Evolutionary conservation across 2,329 filamentous ascomycete species (phyloP).

Genomic region (Bipolaris victoriae): DNA sequence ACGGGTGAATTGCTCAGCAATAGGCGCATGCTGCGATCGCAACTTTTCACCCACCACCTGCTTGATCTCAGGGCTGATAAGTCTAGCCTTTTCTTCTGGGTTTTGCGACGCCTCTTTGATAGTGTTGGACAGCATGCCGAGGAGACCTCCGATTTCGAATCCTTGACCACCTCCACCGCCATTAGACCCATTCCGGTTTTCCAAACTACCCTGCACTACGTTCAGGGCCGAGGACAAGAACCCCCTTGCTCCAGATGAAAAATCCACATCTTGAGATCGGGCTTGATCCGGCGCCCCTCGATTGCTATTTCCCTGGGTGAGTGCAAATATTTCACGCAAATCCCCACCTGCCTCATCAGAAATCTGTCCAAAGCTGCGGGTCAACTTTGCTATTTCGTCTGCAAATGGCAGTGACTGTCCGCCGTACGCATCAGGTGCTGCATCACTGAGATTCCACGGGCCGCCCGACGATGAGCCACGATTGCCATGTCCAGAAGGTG

Average conservation of each 20-base stretch:
- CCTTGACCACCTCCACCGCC: conserved; percentile 17
- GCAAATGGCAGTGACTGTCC: conserved; percentile 39
- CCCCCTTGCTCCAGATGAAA: conserved; percentile 27
- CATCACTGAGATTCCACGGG: conserved; percentile 33
- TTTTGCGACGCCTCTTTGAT: conserved; percentile 38
- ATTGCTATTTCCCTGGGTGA: conserved; percentile 29
- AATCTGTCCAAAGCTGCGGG: conserved; percentile 37
- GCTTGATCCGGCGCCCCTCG: conserved; percentile 16
- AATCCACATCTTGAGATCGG: conserved; percentile 24
- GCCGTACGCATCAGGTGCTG: conserved; percentile 38
- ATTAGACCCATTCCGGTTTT: conserved; percentile 18
- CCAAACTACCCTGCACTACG: conserved; percentile 34
- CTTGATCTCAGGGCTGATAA: conserved; percentile 43
- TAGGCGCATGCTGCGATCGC: conserved; percentile 33
- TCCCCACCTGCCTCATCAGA: conserved; percentile 37
- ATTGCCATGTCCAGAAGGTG: conserved; percentile 18
- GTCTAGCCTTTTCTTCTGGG: conserved; percentile 37
- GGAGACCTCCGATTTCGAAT: conserved; percentile 34
- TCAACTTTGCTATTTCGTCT: conserved; percentile 38
- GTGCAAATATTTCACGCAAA: conserved; percentile 37
- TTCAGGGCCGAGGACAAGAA: conserved; percentile 37
- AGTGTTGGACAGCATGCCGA: conserved; percentile 36
- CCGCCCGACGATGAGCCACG: conserved; percentile 17
- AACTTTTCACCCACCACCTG: conserved; percentile 36
- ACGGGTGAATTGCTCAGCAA: conserved; percentile 39